Conservation (phyloP, 345 rosid genomes). For the Arabis alpina region DNA sequence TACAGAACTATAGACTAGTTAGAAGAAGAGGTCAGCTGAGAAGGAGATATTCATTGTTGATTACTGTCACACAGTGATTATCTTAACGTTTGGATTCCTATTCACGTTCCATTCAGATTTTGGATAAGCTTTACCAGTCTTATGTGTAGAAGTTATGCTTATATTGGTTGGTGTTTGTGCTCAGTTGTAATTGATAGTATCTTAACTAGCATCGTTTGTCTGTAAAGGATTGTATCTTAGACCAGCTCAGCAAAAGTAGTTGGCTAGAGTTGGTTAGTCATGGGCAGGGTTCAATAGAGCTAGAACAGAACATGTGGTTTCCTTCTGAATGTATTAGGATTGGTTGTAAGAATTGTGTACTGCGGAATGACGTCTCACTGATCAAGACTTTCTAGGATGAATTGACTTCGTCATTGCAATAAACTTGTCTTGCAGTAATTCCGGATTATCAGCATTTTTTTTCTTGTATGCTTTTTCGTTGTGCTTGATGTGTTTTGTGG, state of each 20-base stretch:
- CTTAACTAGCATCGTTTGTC: neutral
- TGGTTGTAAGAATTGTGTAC: neutral
- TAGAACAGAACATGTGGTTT: constrained; percentile 17
- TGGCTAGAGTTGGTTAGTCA: neutral
- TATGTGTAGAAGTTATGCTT: too few relatives aligned
- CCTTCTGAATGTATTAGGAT: constrained; percentile 8
- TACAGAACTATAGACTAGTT: too few relatives aligned
- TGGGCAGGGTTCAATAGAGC: neutral
- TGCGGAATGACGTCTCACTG: neutral
- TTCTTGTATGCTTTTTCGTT: neutral
- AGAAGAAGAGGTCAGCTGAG: too few relatives aligned
- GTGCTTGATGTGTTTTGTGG: constrained; percentile 1
- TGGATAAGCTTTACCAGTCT: too few relatives aligned
- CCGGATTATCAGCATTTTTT: neutral
- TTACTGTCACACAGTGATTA: too few relatives aligned
- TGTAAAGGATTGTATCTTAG: neutral
- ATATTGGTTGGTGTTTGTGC: too few relatives aligned
- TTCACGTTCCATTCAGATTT: too few relatives aligned
- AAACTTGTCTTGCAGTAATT: constrained; percentile 3
- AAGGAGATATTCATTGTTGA: too few relatives aligned
- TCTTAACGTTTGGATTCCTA: too few relatives aligned
- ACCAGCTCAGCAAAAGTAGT: neutral
- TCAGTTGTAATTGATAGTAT: neutral
- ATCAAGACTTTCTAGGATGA: constrained; percentile 22
- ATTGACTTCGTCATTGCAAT: constrained; percentile 13